Evolutionary conservation across 1,284 basidiomycete genomes (phyloP), one percentile per base, ranked within the genome.

Genomic region (Tilletiaria anomala): DNA sequence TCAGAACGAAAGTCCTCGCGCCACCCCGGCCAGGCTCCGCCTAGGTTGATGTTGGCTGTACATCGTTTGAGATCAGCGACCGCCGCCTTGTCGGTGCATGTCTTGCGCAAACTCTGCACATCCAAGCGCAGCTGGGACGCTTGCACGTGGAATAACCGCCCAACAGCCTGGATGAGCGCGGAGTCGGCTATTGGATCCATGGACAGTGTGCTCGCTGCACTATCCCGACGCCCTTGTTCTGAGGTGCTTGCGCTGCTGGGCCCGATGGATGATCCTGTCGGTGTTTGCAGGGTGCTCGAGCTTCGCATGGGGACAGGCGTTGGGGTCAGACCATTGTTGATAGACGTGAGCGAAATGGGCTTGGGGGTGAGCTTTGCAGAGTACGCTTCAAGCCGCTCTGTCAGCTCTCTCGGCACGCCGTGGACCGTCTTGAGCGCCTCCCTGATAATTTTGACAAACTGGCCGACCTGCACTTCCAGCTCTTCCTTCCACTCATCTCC

Each of bases 21-120:
- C 36, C 80, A 75, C 21, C 83, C 87, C 0, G 89, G 87, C 64
- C 89, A 87, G 0, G 82, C 71, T 16, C 76, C 73, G 32, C 84
- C 82, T 5, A 83, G 80, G 46, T 82, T 83, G 65, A 96, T 82
- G 50, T 88, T 85, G 70, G 87, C 89, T 42, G 94, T 73, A 62
- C 84, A 88, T 22, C 81, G 83, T 80, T 89, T 70, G 3, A 61
- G 37, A 26, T 66, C 63, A 22, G 6, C 6, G 22, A 35, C 17
- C 44, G 71, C 43, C 50, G 77, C 82, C 74, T 83, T 83, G 62
- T 87, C 83, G 14, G 80, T 82, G 50, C 83, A 86, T n/a, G 73
- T 70, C 47, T 75, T 71, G 39, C 73, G 72, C 48, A 87, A 50
- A 48, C 76, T 74, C 42, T 84, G 79, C 23, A 89, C 73, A 61